Conservation (phyloP, 345 rosid genomes). For the Passiflora organensis region DNA sequence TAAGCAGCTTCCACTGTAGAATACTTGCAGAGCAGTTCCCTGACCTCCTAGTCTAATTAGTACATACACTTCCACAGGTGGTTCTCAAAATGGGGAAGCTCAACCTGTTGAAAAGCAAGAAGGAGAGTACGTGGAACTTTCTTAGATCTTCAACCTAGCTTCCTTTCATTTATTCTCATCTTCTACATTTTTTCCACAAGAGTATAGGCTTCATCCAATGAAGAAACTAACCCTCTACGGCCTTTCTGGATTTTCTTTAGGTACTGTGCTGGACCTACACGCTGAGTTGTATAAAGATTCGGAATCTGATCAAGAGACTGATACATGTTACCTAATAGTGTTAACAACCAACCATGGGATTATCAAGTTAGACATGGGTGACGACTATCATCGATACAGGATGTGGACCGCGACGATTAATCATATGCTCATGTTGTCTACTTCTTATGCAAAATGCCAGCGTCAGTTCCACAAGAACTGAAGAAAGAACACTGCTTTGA, state of each 20-base stretch:
- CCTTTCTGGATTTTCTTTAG: conserved; percentile 26
- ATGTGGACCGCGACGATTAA: conserved; percentile 66
- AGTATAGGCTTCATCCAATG: neutral
- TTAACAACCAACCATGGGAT: conserved; percentile 55
- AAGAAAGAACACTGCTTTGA: conserved; percentile 9
- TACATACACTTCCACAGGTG: conserved; percentile 38
- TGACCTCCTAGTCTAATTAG: no score
- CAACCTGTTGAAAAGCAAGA: conserved; percentile 62
- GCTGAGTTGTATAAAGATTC: conserved; percentile 27
- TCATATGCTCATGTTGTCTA: conserved; percentile 62
- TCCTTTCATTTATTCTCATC: no score
- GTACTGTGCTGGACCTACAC: conserved; percentile 60
- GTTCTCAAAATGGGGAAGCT: conserved; percentile 58
- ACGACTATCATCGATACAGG: conserved; percentile 59
- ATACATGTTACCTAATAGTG: conserved; percentile 54
- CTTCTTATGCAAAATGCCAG: conserved; percentile 45
- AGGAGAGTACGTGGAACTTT: conserved; percentile 44
- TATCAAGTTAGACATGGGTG: conserved; percentile 78
- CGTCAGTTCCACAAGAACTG: conserved; percentile 43
- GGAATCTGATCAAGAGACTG: neutral
- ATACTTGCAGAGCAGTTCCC: no score
- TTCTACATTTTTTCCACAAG: neutral
- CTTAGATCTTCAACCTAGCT: neutral
- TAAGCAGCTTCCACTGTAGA: no score
- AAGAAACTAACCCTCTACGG: neutral